Base-by-base conservation (phyloP, 2,329 filamentous ascomycete genomes). In the Neofusicoccum cordaticola region DNA sequence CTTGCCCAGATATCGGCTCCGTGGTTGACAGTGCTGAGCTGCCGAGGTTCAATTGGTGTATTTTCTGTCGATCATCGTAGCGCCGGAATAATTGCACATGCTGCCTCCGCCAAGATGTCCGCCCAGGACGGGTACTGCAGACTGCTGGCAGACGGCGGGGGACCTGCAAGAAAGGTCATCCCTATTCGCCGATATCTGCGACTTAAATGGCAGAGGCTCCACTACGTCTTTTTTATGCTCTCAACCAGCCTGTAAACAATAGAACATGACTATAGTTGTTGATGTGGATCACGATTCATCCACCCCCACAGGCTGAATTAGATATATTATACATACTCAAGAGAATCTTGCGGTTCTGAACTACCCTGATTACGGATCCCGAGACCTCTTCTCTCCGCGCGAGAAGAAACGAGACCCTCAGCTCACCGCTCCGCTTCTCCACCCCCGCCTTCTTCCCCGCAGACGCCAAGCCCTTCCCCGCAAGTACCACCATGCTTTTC, bases 361-460 rank as follows among this genome's bases (percentile, higher is more conserved):
- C 27, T 31, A 31, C 27, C 27, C 27, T 31, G 7, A 31, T 2
- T 31, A 31, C 27, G 27, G 27, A 5, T 31, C 6, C 27, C 27
- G 42, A 8, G n/a, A 45, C 44, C 19, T 17, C 9, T 17, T 34
- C 12, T 3, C 13, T 35, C 9, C 12, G 1, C 27, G 17, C 17
- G 12, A 2, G 5, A 5, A n/a, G 4, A 4, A 11, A 44, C 13
- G 8, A 15, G 12, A n/a, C 12, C 15, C 22, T 51, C 17, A 12
- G 19, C 3, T 31, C 37, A 31, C 19, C 52, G 53, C 39, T 44
- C 22, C 22, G 22, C 6, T n/a, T 31, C 22, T 34, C 52, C 39
- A 58, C 53, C 53, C 39, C 39, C 53, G 53, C 53, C 15, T 58
- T 15, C 52, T 60, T 60, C 56, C 56, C 56, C 56, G 56, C 56